phyloP scores from a whole-genome alignment of 805 yeast genomes.

The Wickerhamomyces subpelliculosus region DNA sequence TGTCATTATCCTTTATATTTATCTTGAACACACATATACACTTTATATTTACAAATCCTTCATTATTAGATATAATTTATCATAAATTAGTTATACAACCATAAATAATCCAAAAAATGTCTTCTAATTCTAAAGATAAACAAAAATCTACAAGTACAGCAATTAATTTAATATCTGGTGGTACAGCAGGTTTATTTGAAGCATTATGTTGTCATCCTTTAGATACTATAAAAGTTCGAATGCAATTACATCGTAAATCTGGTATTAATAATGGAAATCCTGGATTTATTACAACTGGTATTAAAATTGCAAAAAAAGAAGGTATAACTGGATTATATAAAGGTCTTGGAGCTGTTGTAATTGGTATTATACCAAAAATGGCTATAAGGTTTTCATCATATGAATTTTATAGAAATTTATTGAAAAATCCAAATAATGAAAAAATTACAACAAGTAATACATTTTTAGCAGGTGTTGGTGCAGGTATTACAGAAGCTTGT shows the following conservation, averaged over 20 bases:
- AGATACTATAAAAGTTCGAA: constrained; percentile 94
- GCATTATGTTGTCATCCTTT: constrained; percentile 98
- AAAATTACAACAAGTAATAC: constrained; percentile 65
- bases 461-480: constrained; percentile 91
- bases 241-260: constrained; percentile 78
- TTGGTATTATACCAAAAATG: constrained; percentile 98
- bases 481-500: constrained; percentile 95
- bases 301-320: constrained; percentile 69
- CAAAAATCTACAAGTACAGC: constrained; percentile 36
- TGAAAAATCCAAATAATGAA: constrained; percentile 60
- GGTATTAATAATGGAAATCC: constrained; percentile 70
- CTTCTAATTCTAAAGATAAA: constrained; percentile 25
- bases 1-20: too few species aligned
- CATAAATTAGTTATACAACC: too few species aligned
- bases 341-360: constrained; percentile 94
- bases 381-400: constrained; percentile 94
- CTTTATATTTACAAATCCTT: too few species aligned
- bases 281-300: constrained; percentile 81
- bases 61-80: too few species aligned
- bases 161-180: constrained; percentile 82
- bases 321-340: constrained; percentile 83
- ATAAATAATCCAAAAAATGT: constrained; percentile 4
- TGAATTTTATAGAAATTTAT: constrained; percentile 72
- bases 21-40: too few species aligned
- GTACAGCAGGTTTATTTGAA: constrained; percentile 94